phyloP scores from a whole-genome alignment of 345 rosid species.

The Syzygium jambos region DNA sequence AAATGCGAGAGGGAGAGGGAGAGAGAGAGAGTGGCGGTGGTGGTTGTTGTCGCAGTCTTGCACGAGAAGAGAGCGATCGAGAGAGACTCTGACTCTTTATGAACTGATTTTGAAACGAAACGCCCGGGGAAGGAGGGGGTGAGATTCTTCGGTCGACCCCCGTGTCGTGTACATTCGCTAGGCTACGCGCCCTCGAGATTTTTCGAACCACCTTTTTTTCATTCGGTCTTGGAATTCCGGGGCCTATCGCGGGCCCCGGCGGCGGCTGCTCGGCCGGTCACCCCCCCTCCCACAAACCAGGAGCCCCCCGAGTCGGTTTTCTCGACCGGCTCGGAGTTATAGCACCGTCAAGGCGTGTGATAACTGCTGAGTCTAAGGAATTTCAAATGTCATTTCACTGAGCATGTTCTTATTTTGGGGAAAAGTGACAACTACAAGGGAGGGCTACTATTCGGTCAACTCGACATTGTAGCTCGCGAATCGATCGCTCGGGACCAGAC shows the following conservation, averaged over 20 bases:
- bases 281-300: not conserved
- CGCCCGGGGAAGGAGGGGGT: not conserved
- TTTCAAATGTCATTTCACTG: no score
- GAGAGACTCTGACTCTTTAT: not conserved
- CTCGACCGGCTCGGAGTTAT: not conserved
- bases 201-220: not conserved
- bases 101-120: not conserved
- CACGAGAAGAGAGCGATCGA: not conserved
- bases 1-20: not conserved
- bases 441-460: fast-evolving
- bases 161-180: fast-evolving
- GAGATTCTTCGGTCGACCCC: not conserved
- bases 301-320: not conserved
- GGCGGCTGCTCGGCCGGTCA: fast-evolving
- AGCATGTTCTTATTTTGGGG: fast-evolving
- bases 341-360: fast-evolving
- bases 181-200: not conserved
- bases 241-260: not conserved
- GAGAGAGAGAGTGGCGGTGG: not conserved
- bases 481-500: fast-evolving
- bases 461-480: fast-evolving
- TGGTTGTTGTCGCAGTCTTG: not conserved
- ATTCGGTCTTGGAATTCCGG: not conserved
- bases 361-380: fast-evolving
- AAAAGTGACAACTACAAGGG: fast-evolving